These are phyloP conservation scores for Silene latifolia DNA, from an alignment of 148 eudicot species.

Conservation along the genomic window DNA sequence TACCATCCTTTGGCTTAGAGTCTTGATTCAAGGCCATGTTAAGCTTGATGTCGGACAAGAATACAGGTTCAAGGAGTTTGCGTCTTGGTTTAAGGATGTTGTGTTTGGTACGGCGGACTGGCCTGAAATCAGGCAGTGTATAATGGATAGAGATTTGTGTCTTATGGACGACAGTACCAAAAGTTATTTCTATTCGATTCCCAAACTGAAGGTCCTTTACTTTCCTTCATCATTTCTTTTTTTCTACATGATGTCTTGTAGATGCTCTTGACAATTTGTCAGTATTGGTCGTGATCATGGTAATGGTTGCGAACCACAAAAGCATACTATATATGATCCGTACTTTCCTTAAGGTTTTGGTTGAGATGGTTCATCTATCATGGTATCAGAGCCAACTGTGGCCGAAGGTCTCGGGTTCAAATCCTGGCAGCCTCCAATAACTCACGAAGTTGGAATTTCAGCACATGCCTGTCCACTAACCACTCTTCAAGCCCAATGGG, in stretches of 20 bases:
- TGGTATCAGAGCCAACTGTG: too few relatives aligned
- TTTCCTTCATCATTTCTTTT: not conserved
- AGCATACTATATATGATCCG: too few relatives aligned
- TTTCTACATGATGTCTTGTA: not conserved
- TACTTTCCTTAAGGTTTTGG: too few relatives aligned
- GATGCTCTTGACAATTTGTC: too few relatives aligned
- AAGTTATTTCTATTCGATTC: not conserved
- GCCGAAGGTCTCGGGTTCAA: too few relatives aligned
- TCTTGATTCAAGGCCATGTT: not conserved
- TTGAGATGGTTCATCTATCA: too few relatives aligned
- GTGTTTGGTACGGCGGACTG: conserved; percentile 3
- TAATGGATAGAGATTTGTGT: conserved; percentile 20
- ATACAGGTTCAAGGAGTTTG: not conserved
- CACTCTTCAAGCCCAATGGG: too few relatives aligned
- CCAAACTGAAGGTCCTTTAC: conserved; percentile 2
- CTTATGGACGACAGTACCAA: not conserved
- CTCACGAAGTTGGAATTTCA: too few relatives aligned
- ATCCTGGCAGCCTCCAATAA: too few relatives aligned
- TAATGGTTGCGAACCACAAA: too few relatives aligned
- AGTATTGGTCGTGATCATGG: too few relatives aligned
- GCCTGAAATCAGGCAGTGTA: conserved; percentile 10
- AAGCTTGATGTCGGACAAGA: not conserved
- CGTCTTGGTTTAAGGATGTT: conserved; percentile 12
- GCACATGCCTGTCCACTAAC: too few relatives aligned
- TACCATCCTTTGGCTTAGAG: conserved; percentile 4